Conservation (phyloP, 2,329 filamentous ascomycete genomes). For the Periconia sp. region DNA sequence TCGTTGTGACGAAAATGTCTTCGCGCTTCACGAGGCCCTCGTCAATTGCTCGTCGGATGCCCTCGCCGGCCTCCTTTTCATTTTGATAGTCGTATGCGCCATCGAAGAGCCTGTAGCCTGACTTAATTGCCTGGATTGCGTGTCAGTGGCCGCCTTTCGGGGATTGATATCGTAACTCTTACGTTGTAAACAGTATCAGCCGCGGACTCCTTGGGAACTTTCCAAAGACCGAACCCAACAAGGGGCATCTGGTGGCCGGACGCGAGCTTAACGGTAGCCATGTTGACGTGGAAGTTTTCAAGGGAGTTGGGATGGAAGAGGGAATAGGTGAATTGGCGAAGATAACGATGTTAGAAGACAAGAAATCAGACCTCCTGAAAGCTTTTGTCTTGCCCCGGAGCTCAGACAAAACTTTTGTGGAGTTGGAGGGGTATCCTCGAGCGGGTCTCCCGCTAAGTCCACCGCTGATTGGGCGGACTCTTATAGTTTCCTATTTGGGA, state of each 20-base stretch:
- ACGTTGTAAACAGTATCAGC: slow-evolving; percentile 78
- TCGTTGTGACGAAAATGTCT: slow-evolving; percentile 88
- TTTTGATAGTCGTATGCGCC: slow-evolving; percentile 34
- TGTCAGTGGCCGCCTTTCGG: not conserved
- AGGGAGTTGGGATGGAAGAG: no score
- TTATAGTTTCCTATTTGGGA: slow-evolving; percentile 16
- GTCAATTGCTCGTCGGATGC: slow-evolving; percentile 23
- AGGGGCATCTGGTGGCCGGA: slow-evolving; percentile 74
- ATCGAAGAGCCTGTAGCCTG: slow-evolving; percentile 38
- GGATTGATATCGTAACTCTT: not conserved
- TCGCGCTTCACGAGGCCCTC: slow-evolving; percentile 52
- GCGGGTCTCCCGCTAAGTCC: not conserved
- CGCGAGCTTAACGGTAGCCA: slow-evolving; percentile 65
- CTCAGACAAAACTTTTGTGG: slow-evolving; percentile 5
- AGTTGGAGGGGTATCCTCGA: slow-evolving; percentile 6
- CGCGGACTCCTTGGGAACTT: slow-evolving; percentile 75
- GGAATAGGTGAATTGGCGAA: not conserved
- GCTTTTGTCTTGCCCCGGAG: not conserved
- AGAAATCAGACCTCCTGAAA: not conserved
- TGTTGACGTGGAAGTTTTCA: slow-evolving; percentile 11
- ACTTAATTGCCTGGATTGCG: slow-evolving; percentile 23
- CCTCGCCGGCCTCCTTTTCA: slow-evolving; percentile 26
- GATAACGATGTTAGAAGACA: not conserved
- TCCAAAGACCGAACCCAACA: slow-evolving; percentile 83
- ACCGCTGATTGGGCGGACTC: slow-evolving; percentile 15